phyloP scores from a whole-genome alignment of 2,329 filamentous ascomycete species.

The Metarhizium rileyi region DNA sequence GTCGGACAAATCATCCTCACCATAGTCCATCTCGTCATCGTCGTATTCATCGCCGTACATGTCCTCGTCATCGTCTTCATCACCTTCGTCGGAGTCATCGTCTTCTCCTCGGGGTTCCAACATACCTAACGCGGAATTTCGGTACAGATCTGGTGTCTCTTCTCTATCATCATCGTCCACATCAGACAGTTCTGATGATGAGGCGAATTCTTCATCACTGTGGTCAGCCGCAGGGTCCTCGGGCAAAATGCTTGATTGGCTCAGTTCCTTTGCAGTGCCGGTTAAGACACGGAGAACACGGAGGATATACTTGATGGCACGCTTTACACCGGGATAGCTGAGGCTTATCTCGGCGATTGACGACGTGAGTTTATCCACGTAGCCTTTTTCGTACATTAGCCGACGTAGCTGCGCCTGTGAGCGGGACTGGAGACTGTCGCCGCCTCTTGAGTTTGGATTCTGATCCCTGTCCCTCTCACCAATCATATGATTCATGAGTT shows the following conservation, averaged over 20 bases:
- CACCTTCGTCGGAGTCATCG: conserved; percentile 69
- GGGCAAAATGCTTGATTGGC: conserved; percentile 68
- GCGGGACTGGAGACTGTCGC: conserved; percentile 30
- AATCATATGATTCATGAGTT: conserved; percentile 89
- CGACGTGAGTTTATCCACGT: conserved; percentile 75
- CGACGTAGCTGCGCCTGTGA: conserved; percentile 80
- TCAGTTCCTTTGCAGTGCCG: conserved; percentile 76
- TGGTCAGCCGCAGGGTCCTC: conserved; percentile 52
- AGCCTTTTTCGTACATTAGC: conserved; percentile 98
- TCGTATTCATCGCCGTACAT: conserved; percentile 91
- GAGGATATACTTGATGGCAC: conserved; percentile 92
- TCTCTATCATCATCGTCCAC: conserved; percentile 69
- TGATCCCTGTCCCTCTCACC: conserved; percentile 63
- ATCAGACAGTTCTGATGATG: conserved; percentile 81
- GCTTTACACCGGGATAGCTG: conserved; percentile 86
- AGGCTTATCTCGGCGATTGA: conserved; percentile 94
- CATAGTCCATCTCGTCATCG: conserved; percentile 88
- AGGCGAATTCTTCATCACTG: conserved; percentile 80
- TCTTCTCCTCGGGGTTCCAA: conserved; percentile 75
- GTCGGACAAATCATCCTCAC: conserved; percentile 70
- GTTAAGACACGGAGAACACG: conserved; percentile 82
- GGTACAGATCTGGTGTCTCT: conserved; percentile 93
- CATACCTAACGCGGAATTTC: conserved; percentile 92
- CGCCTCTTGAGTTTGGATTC: conserved; percentile 29
- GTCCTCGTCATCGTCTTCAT: conserved; percentile 69